A percentile compares a stretch with the other conserved stretches of the same genome.
Conservation (phyloP, 192 early-diverging fungal genomes). For the Backusella macrospora region DNA sequence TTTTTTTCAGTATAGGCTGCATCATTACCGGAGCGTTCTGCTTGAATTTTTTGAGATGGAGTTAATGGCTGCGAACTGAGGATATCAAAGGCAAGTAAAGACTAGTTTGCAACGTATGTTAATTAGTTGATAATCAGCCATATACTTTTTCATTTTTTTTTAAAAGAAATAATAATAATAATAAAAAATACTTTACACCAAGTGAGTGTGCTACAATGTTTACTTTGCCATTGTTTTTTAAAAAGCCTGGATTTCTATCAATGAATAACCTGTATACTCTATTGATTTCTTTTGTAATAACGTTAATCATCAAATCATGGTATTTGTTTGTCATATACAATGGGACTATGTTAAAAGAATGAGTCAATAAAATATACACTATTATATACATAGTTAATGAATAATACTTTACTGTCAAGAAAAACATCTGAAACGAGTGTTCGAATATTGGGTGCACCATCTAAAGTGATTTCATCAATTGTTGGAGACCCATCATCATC, state of each 20-base stretch:
- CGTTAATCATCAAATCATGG: slow-evolving; percentile 77
- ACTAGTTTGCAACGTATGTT: slow-evolving; percentile 28
- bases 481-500: slow-evolving; percentile 61
- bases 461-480: slow-evolving; percentile 77
- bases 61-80: slow-evolving; percentile 65
- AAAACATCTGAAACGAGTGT: slow-evolving; percentile 82
- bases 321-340: slow-evolving; percentile 86
- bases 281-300: slow-evolving; percentile 76
- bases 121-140: too few relatives aligned
- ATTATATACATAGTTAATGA: too few relatives aligned
- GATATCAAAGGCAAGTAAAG: slow-evolving; percentile 78
- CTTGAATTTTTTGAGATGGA: not conserved
- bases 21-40: not conserved
- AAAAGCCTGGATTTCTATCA: slow-evolving; percentile 73
- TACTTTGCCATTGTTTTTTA: slow-evolving; percentile 63
- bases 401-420: slow-evolving; percentile 64
- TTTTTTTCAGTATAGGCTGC: slow-evolving; percentile 16
- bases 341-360: slow-evolving; percentile 47
- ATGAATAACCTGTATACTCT: slow-evolving; percentile 73
- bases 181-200: slow-evolving; percentile 56
- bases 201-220: slow-evolving; percentile 81
- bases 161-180: too few relatives aligned
- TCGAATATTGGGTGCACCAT: slow-evolving; percentile 82
- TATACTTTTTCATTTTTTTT: too few relatives aligned
- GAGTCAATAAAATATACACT: too few relatives aligned